Evolutionary conservation across 768 basidiomycete species (phyloP).

Genomic region (Melanogaster broomeanus): DNA sequence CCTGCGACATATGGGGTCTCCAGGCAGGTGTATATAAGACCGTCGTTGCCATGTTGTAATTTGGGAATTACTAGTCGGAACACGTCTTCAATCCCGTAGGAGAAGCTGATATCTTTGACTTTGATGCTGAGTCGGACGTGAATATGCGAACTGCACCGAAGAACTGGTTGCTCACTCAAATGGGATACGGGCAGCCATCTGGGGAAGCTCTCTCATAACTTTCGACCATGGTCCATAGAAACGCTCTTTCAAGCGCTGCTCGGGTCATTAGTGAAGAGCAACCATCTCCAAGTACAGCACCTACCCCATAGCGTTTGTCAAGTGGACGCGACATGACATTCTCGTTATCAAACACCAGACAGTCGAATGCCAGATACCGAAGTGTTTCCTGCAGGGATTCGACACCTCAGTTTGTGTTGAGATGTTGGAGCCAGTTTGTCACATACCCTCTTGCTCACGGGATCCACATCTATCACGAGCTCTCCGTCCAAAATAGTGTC

Average conservation of each 20-base stretch:
- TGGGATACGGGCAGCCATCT: constrained; percentile 62
- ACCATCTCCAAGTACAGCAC: constrained; percentile 26
- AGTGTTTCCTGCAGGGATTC: constrained; percentile 62
- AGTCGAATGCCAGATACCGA: constrained; percentile 89
- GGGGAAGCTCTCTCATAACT: constrained; percentile 69
- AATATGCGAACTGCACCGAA: constrained; percentile 5
- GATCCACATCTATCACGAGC: constrained; percentile 88
- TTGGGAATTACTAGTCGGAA: constrained; percentile 81
- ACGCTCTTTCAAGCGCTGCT: constrained; percentile 64
- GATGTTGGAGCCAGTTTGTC: not conserved
- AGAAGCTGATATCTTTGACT: constrained; percentile 84
- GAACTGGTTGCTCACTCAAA: constrained; percentile 67
- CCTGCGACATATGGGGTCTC: constrained; percentile 77
- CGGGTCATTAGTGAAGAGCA: constrained; percentile 4
- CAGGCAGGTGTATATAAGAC: constrained; percentile 94
- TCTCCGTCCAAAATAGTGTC: constrained; percentile 93
- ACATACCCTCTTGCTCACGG: constrained; percentile 66
- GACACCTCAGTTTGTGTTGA: not conserved
- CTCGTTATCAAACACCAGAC: constrained; percentile 81
- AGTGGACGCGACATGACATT: constrained; percentile 86
- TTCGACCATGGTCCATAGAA: constrained; percentile 80
- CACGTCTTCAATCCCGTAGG: constrained; percentile 87
- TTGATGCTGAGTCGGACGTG: constrained; percentile 59
- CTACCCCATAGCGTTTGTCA: constrained; percentile 89
- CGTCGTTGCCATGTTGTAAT: constrained; percentile 91